phyloP scores from a whole-genome alignment of 2,329 filamentous ascomycete genomes.

The Aspergillus proliferans region DNA sequence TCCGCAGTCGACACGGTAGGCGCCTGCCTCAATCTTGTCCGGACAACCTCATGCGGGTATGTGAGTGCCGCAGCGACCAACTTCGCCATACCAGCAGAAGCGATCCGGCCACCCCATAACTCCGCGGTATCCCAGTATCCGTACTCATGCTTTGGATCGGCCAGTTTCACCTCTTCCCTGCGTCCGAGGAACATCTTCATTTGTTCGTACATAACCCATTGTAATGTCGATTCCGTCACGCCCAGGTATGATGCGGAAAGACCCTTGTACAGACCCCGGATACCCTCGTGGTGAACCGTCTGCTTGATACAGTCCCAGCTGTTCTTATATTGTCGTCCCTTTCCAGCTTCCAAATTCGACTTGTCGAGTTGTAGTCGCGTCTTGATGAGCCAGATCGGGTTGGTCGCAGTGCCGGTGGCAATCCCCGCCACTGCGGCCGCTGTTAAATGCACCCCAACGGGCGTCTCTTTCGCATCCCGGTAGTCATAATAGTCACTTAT shows the following conservation, averaged over 20 bases:
- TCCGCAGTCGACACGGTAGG: slow-evolving; percentile 70
- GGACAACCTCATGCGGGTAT: slow-evolving; percentile 87
- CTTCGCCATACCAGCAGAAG: slow-evolving; percentile 71
- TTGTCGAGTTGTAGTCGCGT: slow-evolving; percentile 89
- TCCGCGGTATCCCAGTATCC: slow-evolving; percentile 68
- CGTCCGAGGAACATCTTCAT: slow-evolving; percentile 69
- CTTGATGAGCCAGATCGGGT: slow-evolving; percentile 96
- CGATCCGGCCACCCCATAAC: slow-evolving; percentile 70
- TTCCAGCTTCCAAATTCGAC: slow-evolving; percentile 60
- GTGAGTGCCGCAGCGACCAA: slow-evolving; percentile 75
- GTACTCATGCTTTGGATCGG: slow-evolving; percentile 55
- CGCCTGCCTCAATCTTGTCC: slow-evolving; percentile 78
- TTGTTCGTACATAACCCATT: slow-evolving; percentile 93
- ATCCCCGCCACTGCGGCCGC: slow-evolving; percentile 74
- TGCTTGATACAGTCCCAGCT: slow-evolving; percentile 82
- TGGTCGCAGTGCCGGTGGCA: slow-evolving; percentile 82
- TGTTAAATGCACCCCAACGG: slow-evolving; percentile 67
- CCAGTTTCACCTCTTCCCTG: slow-evolving; percentile 54
- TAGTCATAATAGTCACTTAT: slow-evolving; percentile 61
- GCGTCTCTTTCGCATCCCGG: slow-evolving; percentile 44
- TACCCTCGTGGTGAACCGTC: slow-evolving; percentile 71
- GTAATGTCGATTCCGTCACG: slow-evolving; percentile 80
- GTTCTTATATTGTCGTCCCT: slow-evolving; percentile 70
- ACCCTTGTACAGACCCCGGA: slow-evolving; percentile 78
- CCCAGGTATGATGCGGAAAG: slow-evolving; percentile 88